These are phyloP conservation scores for Solanum ossicruentum DNA, from an alignment of 257 asterid species.

Conservation along the genomic window DNA sequence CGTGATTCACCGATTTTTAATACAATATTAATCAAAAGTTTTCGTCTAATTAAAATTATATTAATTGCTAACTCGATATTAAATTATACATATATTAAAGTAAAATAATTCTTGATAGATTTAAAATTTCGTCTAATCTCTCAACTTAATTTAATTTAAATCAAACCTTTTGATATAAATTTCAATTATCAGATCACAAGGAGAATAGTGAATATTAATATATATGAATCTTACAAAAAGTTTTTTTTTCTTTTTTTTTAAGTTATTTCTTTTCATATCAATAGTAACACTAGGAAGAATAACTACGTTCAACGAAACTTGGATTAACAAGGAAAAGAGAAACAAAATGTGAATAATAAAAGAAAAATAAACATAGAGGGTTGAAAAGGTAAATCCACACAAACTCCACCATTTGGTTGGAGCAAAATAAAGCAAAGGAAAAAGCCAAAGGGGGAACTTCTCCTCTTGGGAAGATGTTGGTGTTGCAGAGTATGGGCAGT, in stretches of 20 bases:
- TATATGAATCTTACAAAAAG: no score
- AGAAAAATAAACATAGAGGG: not conserved
- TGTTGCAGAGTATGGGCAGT: not conserved
- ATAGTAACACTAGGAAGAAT: no score
- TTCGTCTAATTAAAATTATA: not conserved
- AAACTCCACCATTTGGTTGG: not conserved
- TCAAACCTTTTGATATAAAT: not conserved
- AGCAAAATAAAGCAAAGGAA: not conserved
- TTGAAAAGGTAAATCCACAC: not conserved
- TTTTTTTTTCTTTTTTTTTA: fast-evolving
- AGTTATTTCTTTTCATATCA: not conserved
- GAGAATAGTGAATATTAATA: no score
- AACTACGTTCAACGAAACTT: no score
- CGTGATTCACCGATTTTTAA: not conserved
- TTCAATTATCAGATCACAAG: fast-evolving
- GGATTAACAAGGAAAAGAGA: not conserved
- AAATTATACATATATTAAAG: no score
- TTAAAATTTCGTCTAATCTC: not conserved
- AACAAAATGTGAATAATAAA: not conserved
- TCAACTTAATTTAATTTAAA: not conserved
- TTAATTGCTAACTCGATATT: not conserved
- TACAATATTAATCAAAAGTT: fast-evolving
- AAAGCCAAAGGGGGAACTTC: not conserved
- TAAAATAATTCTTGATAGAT: not conserved
- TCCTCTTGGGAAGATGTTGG: not conserved